A percentile compares a stretch with the other conserved stretches of the same genome.
These are phyloP conservation scores for Citrus cavaleriei DNA, from an alignment of 345 rosid genomes.

Conservation along the genomic window DNA sequence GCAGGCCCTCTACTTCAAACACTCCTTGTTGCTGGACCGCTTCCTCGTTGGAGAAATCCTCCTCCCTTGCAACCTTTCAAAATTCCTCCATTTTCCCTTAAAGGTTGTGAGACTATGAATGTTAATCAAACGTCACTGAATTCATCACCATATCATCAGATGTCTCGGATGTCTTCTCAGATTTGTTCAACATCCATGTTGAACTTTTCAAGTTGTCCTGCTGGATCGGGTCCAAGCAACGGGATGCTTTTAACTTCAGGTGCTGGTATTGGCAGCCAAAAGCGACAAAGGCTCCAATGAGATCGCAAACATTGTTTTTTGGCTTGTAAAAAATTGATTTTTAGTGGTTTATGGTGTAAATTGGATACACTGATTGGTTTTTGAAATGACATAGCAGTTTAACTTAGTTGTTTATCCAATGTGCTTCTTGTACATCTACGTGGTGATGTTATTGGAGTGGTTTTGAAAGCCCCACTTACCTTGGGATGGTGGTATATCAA, in stretches of 20 bases:
- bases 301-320: neutral
- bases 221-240: constrained; percentile 28
- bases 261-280: constrained; percentile 22
- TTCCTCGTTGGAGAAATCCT: constrained; percentile 96
- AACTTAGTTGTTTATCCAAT: neutral
- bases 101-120: constrained; percentile 19
- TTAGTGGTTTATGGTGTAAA: constrained; percentile 31
- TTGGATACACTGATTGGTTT: constrained; percentile 14
- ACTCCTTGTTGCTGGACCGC: constrained; percentile 81
- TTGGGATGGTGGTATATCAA: neutral
- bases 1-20: constrained; percentile 82
- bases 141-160: constrained; percentile 10
- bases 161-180: constrained; percentile 28
- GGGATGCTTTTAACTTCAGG: constrained; percentile 22
- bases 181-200: constrained; percentile 55
- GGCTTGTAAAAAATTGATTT: constrained; percentile 14
- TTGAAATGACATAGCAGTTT: constrained; percentile 22
- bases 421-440: constrained; percentile 1
- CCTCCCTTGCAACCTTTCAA: constrained; percentile 65
- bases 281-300: constrained; percentile 67
- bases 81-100: constrained; percentile 51
- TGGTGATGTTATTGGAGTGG: neutral
- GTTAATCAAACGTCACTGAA: constrained; percentile 13
- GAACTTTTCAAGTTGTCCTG: constrained; percentile 30
- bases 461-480: neutral